Percentiles rank a stretch among this genome's conserved stretches.
Evolutionary conservation across 2,329 filamentous ascomycete genomes (phyloP).

Genomic region (Nemania diffusa): DNA sequence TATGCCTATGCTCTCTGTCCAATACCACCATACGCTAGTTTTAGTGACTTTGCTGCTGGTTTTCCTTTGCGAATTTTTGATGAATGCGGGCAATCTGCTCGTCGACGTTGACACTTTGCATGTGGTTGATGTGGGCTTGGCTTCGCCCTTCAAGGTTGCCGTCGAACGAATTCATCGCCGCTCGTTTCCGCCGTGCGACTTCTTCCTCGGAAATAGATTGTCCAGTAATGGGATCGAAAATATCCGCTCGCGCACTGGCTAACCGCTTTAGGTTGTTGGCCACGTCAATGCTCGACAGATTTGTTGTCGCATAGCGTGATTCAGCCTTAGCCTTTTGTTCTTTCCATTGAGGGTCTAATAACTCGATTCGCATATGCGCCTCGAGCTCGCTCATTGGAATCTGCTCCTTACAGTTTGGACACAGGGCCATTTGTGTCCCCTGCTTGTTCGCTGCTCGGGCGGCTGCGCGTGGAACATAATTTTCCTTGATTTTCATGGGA

Average conservation of each 20-base stretch:
- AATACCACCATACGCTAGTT: not conserved
- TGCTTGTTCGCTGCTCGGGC: conserved; percentile 75
- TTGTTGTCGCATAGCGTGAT: conserved; percentile 84
- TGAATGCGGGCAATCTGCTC: conserved; percentile 80
- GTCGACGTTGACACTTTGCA: conserved; percentile 80
- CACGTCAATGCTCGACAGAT: conserved; percentile 85
- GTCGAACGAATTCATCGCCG: conserved; percentile 73
- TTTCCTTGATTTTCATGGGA: conserved; percentile 90
- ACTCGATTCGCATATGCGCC: conserved; percentile 93
- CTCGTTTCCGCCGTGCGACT: conserved; percentile 77
- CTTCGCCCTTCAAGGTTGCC: conserved; percentile 70
- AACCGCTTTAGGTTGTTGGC: conserved; percentile 96
- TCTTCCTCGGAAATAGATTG: conserved; percentile 78
- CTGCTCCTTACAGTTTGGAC: conserved; percentile 92
- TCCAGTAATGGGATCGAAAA: conserved; percentile 81
- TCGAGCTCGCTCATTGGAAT: conserved; percentile 89
- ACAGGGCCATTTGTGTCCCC: conserved; percentile 75
- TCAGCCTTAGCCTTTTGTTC: conserved; percentile 93
- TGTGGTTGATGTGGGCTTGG: conserved; percentile 63
- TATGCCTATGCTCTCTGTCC: not conserved
- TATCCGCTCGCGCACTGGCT: conserved; percentile 85
- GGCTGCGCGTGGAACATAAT: conserved; percentile 88
- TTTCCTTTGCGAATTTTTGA: conserved; percentile 61
- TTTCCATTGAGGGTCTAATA: conserved; percentile 94
- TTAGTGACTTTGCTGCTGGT: conserved; percentile 40